These are phyloP conservation scores for Mayamaea pseudoterrestris DNA, from an alignment of 108 stramenopile genomes.

Conservation along the genomic window DNA sequence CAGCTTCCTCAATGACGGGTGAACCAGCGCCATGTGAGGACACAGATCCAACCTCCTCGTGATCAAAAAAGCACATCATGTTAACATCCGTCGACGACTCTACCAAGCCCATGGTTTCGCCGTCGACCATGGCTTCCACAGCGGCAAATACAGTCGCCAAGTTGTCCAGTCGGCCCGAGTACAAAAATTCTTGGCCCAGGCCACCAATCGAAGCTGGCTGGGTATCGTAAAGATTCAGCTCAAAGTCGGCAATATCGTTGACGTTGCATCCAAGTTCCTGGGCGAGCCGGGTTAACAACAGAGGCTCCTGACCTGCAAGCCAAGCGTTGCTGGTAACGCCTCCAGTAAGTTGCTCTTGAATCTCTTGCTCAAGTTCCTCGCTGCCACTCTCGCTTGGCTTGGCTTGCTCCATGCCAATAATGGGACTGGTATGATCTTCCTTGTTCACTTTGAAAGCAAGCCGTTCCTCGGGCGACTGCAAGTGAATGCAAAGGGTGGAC, in stretches of 20 bases:
- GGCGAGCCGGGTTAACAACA: slow-evolving; percentile 72
- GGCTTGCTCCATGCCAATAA: slow-evolving; percentile 27
- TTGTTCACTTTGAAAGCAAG: slow-evolving; percentile 70
- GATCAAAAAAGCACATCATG: slow-evolving; percentile 82
- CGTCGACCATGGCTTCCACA: slow-evolving; percentile 36
- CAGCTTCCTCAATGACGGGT: slow-evolving; percentile 76
- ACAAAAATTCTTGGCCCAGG: slow-evolving; percentile 79
- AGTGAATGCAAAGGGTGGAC: slow-evolving; percentile 86
- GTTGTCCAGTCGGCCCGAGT: slow-evolving; percentile 90
- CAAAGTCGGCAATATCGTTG: slow-evolving; percentile 86
- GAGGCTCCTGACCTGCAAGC: slow-evolving; percentile 69
- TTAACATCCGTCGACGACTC: slow-evolving; percentile 32
- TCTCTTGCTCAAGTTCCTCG: slow-evolving; percentile 27
- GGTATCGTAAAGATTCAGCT: slow-evolving; percentile 85
- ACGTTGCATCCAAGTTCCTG: slow-evolving; percentile 46
- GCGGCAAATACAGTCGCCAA: slow-evolving; percentile 78
- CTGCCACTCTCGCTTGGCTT: slow-evolving; percentile 10
- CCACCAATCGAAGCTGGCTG: slow-evolving; percentile 88
- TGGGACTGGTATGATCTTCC: slow-evolving; percentile 79
- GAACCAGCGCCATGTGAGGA: slow-evolving; percentile 86
- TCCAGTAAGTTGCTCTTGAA: slow-evolving; percentile 36
- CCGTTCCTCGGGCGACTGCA: slow-evolving; percentile 78
- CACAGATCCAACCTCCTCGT: slow-evolving; percentile 88
- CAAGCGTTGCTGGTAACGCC: slow-evolving; percentile 21
- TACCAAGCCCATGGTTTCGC: slow-evolving; percentile 14